These are phyloP conservation scores for Thozetella sp. DNA, from an alignment of 495 filamentous ascomycete species.

Conservation along the genomic window DNA sequence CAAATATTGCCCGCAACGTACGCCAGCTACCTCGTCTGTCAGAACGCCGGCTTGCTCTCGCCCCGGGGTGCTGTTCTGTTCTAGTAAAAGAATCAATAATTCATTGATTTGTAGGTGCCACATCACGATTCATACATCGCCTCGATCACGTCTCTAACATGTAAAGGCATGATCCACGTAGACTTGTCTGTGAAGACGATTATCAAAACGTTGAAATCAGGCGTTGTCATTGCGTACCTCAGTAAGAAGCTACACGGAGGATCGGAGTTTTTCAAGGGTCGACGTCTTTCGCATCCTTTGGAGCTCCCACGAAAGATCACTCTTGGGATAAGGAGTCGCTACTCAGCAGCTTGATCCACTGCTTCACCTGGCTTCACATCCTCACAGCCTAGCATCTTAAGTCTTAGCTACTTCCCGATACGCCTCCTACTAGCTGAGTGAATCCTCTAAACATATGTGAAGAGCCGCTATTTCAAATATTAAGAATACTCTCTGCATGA, in stretches of 20 bases:
- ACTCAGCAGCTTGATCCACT: constrained; percentile 10
- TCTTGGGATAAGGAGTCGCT: constrained; percentile 6
- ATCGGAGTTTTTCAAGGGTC: constrained; percentile 9
- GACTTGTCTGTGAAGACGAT: constrained; percentile 5
- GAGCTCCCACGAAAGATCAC: constrained; percentile 5
- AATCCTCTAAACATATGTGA: constrained; percentile 8
- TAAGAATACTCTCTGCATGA: constrained; percentile 12
- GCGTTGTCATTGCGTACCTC: constrained; percentile 3
- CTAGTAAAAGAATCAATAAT: constrained; percentile 7
- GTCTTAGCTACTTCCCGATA: constrained; percentile 11
- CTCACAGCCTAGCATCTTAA: constrained; percentile 9
- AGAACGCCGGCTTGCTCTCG: constrained; percentile 9
- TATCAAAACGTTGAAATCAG: constrained; percentile 5
- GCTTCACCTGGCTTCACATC: constrained; percentile 9
- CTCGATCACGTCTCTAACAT: constrained; percentile 2
- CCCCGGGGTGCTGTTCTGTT: constrained; percentile 8
- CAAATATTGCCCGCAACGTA: constrained; percentile 7
- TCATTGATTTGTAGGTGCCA: constrained; percentile 10
- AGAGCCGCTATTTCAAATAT: constrained; percentile 10
- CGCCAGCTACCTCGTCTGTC: constrained; percentile 7
- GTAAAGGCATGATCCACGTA: constrained; percentile 7
- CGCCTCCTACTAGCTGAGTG: constrained; percentile 12
- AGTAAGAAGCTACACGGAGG: constrained; percentile 8
- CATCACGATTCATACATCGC: constrained; percentile 1
- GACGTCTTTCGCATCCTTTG: constrained; percentile 6